Conservation (phyloP, 352 stramenopile species). For the Phytophthora vignae region DNA sequence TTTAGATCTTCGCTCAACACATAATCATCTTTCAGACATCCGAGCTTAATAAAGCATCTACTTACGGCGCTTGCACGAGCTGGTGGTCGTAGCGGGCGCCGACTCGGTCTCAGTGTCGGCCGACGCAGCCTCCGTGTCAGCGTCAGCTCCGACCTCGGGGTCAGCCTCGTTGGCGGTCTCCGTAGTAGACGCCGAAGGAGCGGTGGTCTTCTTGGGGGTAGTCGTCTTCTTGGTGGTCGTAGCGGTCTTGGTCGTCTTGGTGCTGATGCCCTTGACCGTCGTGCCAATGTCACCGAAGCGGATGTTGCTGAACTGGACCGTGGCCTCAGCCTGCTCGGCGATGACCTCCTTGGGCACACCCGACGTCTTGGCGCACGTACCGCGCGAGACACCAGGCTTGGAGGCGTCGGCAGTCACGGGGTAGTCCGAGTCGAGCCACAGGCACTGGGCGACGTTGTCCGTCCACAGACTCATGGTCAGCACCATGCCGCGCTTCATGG, state of each 20-base stretch:
- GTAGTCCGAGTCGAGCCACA: conserved; percentile 63
- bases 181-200: conserved; percentile 1
- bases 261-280: conserved; percentile 34
- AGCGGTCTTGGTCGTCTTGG: conserved; percentile 8
- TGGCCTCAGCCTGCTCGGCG: conserved; percentile 42
- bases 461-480: conserved; percentile 67
- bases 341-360: conserved; percentile 45
- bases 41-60: conserved; percentile 24
- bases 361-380: conserved; percentile 43
- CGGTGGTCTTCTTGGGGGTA: conserved; percentile 6
- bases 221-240: conserved; percentile 5
- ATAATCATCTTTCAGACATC: conserved; percentile 18
- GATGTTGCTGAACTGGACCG: conserved; percentile 42
- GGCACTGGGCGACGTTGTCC: conserved; percentile 50
- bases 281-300: conserved; percentile 48
- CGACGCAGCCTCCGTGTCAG: not conserved
- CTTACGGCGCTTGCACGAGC: conserved; percentile 32
- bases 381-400: conserved; percentile 45
- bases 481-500: conserved; percentile 51
- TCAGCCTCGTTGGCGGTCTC: conserved; percentile 24
- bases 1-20: conserved; percentile 19
- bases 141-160: conserved; percentile 13
- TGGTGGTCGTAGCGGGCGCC: conserved; percentile 3
- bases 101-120: too few relatives aligned
- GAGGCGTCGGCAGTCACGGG: conserved; percentile 32